Evolutionary conservation across 352 stramenopile genomes (phyloP).

Genomic region (Globisporangium barbulae): DNA sequence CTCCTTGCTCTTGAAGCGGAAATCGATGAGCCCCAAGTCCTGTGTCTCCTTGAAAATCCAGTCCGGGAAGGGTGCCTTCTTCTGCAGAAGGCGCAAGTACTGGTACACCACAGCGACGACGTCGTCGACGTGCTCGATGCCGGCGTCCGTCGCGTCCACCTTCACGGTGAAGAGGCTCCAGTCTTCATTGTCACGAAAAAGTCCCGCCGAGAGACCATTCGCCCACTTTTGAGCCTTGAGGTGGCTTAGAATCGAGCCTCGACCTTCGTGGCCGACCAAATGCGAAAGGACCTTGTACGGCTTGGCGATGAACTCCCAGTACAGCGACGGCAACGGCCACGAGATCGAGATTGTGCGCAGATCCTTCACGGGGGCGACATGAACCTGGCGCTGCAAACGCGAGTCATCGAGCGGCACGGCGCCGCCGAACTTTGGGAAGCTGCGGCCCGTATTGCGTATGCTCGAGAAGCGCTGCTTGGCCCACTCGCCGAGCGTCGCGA

Average conservation of each 20-base stretch:
- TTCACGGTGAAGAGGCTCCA: constrained; percentile 68
- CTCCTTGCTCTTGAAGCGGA: constrained; percentile 81
- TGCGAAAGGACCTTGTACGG: constrained; percentile 87
- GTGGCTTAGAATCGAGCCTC: constrained; percentile 90
- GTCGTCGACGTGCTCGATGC: constrained; percentile 57
- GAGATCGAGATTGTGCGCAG: constrained; percentile 68
- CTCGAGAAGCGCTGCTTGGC: constrained; percentile 69
- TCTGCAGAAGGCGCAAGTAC: constrained; percentile 60
- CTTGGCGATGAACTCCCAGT: constrained; percentile 60
- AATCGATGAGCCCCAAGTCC: constrained; percentile 50
- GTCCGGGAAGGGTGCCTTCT: constrained; percentile 9
- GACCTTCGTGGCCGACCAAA: constrained; percentile 93
- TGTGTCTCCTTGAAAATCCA: constrained; percentile 77
- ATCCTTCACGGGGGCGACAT: constrained; percentile 69
- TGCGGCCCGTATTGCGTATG: constrained; percentile 73
- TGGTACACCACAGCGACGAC: constrained; percentile 63
- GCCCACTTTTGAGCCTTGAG: constrained; percentile 84
- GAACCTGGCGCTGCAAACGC: constrained; percentile 36
- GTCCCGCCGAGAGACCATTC: constrained; percentile 59
- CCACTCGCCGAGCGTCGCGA: constrained; percentile 81
- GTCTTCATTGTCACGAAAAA: constrained; percentile 70
- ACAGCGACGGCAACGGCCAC: constrained; percentile 55
- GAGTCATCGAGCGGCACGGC: constrained; percentile 49
- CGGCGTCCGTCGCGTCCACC: constrained; percentile 61
- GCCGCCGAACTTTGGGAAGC: constrained; percentile 45